Evolutionary conservation across 2,329 filamentous ascomycete species (phyloP).

Genomic region (Penicillium palitans): DNA sequence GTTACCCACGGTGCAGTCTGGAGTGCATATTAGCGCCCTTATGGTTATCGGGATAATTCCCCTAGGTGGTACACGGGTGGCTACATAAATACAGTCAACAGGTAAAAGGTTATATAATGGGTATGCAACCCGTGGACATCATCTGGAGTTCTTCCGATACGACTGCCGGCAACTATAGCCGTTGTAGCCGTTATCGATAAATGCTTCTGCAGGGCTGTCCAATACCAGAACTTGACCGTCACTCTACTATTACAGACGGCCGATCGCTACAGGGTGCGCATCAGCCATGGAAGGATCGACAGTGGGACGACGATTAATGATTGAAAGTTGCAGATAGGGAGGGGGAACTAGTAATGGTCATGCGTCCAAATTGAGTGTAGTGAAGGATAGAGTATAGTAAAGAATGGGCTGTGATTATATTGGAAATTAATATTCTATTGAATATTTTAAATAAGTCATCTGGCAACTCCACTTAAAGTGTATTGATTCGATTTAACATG

Average conservation of each 20-base stretch:
- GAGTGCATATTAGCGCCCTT: constrained; percentile 6
- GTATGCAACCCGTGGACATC: constrained; percentile 18
- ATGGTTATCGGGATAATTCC: constrained; percentile 26
- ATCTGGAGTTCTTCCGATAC: constrained; percentile 20
- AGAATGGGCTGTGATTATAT: not conserved
- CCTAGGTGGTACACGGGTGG: constrained; percentile 22
- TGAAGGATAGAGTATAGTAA: constrained; percentile 2
- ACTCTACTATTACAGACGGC: not conserved
- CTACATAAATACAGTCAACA: constrained; percentile 10
- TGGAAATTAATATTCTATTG: not conserved
- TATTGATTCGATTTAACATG: not conserved
- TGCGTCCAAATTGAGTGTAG: constrained; percentile 9
- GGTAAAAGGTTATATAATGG: not conserved
- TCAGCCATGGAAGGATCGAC: constrained; percentile 20
- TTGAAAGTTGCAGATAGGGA: not conserved
- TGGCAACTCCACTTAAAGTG: not conserved
- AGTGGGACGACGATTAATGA: constrained; percentile 1
- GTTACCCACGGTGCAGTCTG: constrained; percentile 19
- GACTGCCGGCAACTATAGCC: constrained; percentile 8
- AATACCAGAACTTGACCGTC: not conserved
- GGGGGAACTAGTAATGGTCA: constrained; percentile 2
- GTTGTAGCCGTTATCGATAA: not conserved
- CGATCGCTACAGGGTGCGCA: constrained; percentile 27
- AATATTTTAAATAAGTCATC: not conserved
- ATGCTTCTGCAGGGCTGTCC: constrained; percentile 1